These are phyloP conservation scores for Gaertneriomyces sp. DNA, from an alignment of 192 early-diverging fungal species.

Conservation along the genomic window DNA sequence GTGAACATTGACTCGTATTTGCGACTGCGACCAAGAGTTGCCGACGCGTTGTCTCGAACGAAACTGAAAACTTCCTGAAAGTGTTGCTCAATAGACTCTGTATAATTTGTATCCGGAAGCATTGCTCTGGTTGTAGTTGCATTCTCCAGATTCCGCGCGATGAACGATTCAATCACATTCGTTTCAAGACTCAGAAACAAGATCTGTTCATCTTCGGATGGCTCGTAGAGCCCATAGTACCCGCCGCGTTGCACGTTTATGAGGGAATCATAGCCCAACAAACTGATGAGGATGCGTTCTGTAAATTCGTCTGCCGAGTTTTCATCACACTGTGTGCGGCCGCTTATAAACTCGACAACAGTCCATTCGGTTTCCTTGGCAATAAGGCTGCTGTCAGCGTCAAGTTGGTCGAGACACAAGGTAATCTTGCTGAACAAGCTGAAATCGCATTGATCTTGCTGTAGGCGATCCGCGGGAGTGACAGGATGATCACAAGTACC, in stretches of 20 bases:
- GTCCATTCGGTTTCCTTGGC: neutral
- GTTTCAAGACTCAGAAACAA: slow-evolving; percentile 2
- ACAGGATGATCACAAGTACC: slow-evolving; percentile 8
- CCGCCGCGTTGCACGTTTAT: slow-evolving; percentile 25
- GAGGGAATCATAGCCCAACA: slow-evolving; percentile 17
- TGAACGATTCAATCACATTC: slow-evolving; percentile 1
- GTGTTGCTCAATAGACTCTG: slow-evolving; percentile 3
- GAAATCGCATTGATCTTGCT: slow-evolving; percentile 2
- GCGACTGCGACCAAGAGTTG: slow-evolving; percentile 3
- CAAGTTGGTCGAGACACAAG: slow-evolving; percentile 2
- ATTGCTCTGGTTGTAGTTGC: neutral
- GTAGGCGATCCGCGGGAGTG: slow-evolving; percentile 4
- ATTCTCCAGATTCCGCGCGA: neutral
- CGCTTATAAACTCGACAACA: slow-evolving; percentile 10
- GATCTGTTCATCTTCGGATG: slow-evolving; percentile 1
- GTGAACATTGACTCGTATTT: neutral
- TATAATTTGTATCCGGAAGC: neutral
- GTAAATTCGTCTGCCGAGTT: slow-evolving; percentile 11
- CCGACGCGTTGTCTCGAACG: neutral
- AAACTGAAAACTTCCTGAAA: slow-evolving; percentile 3
- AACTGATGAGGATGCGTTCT: slow-evolving; percentile 11
- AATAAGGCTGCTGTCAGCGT: neutral
- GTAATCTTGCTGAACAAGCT: slow-evolving; percentile 13
- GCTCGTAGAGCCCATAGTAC: slow-evolving; percentile 12
- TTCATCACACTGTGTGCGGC: neutral